These are phyloP conservation scores for Fusarium bactridioides DNA, from an alignment of 2,329 filamentous ascomycete genomes.

Conservation along the genomic window DNA sequence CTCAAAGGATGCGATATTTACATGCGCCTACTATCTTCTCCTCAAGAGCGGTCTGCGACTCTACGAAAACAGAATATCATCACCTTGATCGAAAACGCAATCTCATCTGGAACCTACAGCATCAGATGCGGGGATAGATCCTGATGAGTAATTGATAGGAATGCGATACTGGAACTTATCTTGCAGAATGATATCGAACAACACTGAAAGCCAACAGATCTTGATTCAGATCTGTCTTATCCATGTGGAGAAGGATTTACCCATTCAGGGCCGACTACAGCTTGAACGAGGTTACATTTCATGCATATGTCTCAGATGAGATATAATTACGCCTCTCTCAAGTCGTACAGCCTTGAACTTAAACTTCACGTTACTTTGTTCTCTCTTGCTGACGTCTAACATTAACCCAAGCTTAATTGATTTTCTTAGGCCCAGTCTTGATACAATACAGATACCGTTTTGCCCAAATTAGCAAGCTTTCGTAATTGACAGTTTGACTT, in stretches of 20 bases:
- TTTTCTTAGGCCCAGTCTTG: rapidly evolving
- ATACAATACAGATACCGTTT: rapidly evolving
- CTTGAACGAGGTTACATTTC: background rate
- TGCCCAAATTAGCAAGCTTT: rapidly evolving
- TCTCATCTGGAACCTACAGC: background rate
- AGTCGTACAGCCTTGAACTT: no score
- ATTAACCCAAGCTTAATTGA: background rate
- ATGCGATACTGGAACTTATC: background rate
- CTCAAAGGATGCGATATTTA: rapidly evolving
- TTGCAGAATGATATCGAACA: background rate
- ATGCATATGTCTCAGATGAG: background rate
- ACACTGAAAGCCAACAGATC: background rate
- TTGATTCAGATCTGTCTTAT: background rate
- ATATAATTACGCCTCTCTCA: background rate
- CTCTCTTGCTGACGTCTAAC: rapidly evolving
- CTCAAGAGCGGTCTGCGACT: background rate
- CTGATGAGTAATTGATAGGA: background rate
- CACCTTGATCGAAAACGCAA: background rate
- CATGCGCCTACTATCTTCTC: background rate
- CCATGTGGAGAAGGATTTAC: background rate
- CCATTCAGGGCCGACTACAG: background rate
- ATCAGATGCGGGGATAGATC: background rate
- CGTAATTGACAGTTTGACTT: no score
- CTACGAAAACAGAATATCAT: no score
- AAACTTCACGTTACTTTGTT: background rate